A percentile compares a stretch with the other conserved stretches of the same genome.
Conservation (phyloP, 352 stramenopile genomes). For the Globisporangium abappressorium region DNA sequence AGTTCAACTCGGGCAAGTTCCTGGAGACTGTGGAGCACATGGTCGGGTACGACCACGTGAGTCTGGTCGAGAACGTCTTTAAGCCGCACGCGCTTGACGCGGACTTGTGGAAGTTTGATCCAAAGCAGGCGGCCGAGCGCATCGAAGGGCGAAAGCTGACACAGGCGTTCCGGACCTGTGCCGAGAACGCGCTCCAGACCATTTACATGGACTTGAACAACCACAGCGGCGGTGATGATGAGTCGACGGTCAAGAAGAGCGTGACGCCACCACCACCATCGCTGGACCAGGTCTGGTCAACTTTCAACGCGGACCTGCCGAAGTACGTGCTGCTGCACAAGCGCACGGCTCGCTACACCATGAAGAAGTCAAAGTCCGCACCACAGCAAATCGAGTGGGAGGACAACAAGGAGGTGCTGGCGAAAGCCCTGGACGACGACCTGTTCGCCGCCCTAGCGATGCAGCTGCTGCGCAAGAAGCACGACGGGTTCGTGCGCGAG, state of each 20-base stretch:
- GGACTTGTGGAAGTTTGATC: slow-evolving; percentile 29
- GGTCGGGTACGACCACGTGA: slow-evolving; percentile 37
- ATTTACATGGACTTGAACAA: slow-evolving; percentile 17
- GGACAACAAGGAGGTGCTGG: slow-evolving; percentile 24
- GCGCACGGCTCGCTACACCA: slow-evolving; percentile 46
- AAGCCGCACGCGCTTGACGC: slow-evolving; percentile 36
- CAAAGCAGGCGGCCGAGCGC: slow-evolving; percentile 20
- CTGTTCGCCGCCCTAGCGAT: slow-evolving; percentile 34
- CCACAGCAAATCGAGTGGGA: slow-evolving; percentile 30
- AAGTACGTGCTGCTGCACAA: slow-evolving; percentile 65
- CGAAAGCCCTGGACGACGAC: slow-evolving; percentile 20
- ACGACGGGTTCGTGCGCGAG: slow-evolving; percentile 43
- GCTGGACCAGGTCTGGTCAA: slow-evolving; percentile 49
- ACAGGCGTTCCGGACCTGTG: slow-evolving; percentile 24
- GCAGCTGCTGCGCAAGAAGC: slow-evolving; percentile 48
- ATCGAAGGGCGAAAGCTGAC: slow-evolving; percentile 22
- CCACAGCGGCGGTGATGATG: not conserved
- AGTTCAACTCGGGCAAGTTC: slow-evolving; percentile 45
- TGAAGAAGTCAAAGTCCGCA: slow-evolving; percentile 6
- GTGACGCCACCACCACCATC: slow-evolving; percentile 6
- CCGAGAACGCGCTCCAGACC: slow-evolving; percentile 36
- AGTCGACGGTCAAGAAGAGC: not conserved
- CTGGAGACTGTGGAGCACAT: slow-evolving; percentile 42
- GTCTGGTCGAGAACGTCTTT: slow-evolving; percentile 34
- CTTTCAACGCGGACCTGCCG: slow-evolving; percentile 34